Evolutionary conservation across 2,329 filamentous ascomycete genomes (phyloP), one percentile per base, ranked within the genome.

Genomic region (Mycogone perniciosa): DNA sequence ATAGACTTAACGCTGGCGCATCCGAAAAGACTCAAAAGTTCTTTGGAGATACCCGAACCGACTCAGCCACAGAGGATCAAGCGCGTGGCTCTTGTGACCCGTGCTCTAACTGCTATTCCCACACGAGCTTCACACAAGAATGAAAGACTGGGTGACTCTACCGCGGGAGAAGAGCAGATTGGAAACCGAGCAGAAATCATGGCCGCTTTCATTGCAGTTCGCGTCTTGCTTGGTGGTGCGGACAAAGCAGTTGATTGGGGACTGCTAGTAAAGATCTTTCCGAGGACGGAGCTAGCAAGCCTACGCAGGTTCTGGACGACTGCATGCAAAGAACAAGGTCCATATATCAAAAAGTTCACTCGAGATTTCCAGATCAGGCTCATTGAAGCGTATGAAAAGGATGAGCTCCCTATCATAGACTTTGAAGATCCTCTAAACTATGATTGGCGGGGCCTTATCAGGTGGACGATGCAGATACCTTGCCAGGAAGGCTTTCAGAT

Each of bases 391-490:
- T 89, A 89, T 57, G 78, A 83, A 56, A 73, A 72, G 2, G 76
- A 77, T 7, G 75, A 84, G 54, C 57, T 91, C 1, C 76, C 81
- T 2, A 64, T 72, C 2, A 72, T 91, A 20, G 72, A 89, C 62
- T 87, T 80, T 56, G 75, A 86, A 46, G 69, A 85, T 42, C 73
- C 82, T 0, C 64, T 77, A 37, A 74, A 76, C 2, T 89, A 88
- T 53, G 84, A 91, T 60, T 90, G 88, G 86, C 67, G 72, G 7
- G 66, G 64, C 4, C 66, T 91, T 5, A 76, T 90, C 43, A 72
- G 76, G 34, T 92, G 88, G 88, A 77, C 83, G 1, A 70, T 81
- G 56, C 71, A 75, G 26, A 77, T 80, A 4, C 67, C 74, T 27
- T 68, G 68, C 1, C 66, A 72, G 31, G 69, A 75, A 48, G 71